Conservation (phyloP, 2,329 filamentous ascomycete genomes). For the Neonectria neomacrospora region DNA sequence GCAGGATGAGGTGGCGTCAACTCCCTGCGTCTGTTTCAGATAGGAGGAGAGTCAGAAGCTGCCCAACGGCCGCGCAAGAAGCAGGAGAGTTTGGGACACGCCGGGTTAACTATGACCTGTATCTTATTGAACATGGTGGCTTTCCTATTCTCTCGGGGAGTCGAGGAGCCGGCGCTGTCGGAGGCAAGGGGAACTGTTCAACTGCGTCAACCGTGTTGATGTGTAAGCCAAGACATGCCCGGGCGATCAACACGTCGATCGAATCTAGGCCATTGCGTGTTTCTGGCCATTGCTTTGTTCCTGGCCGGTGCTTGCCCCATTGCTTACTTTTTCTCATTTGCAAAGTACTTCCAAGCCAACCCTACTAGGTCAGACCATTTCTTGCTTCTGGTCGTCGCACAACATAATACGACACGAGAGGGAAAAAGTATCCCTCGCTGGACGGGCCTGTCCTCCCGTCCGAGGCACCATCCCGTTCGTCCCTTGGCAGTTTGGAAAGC, state of each 20-base stretch:
- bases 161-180: background rate
- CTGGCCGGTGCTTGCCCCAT: no score
- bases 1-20: background rate
- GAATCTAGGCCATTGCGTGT: background rate
- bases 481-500: background rate
- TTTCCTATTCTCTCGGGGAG: background rate
- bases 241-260: background rate
- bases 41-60: background rate
- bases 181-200: background rate
- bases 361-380: background rate
- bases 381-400: background rate
- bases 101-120: background rate
- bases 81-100: background rate
- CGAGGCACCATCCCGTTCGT: background rate
- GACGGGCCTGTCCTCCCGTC: background rate
- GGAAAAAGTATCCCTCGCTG: background rate
- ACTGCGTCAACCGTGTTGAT: background rate
- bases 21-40: background rate
- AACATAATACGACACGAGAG: background rate
- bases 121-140: background rate
- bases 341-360: no score
- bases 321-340: no score
- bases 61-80: background rate
- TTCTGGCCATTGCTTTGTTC: background rate
- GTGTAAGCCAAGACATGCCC: background rate